A percentile compares a stretch with the other conserved stretches of the same genome.
These are phyloP conservation scores for Dentipellis sp. DNA, from an alignment of 768 basidiomycete genomes.

Conservation along the genomic window DNA sequence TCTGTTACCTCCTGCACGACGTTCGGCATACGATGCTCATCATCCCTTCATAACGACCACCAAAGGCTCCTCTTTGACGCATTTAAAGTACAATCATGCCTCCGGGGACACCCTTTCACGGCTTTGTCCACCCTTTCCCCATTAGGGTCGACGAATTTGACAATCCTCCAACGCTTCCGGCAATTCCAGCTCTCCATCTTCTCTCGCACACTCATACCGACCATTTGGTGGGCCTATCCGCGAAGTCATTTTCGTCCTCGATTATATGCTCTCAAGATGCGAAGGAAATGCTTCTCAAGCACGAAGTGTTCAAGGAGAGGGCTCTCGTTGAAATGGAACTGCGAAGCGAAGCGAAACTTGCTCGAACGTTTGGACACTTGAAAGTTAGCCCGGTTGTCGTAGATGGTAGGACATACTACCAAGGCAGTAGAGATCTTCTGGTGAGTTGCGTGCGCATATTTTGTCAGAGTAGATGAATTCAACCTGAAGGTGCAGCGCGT, in stretches of 20 bases:
- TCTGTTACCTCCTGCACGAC: too few species aligned
- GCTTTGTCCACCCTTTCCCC: conserved; percentile 65
- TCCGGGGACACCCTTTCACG: conserved; percentile 65
- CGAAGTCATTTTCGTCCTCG: conserved; percentile 61
- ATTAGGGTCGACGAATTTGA: conserved; percentile 87
- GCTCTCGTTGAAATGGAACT: conserved; percentile 44
- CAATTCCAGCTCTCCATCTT: conserved; percentile 49
- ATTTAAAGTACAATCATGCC: conserved; percentile 40
- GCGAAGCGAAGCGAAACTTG: conserved; percentile 32
- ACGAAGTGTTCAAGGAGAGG: conserved; percentile 64
- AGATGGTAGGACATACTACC: conserved; percentile 36
- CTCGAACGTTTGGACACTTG: conserved; percentile 58
- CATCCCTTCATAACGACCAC: too few species aligned
- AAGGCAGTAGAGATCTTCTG: conserved; percentile 57
- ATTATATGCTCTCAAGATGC: conserved; percentile 79
- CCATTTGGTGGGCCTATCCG: conserved; percentile 69
- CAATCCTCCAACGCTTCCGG: conserved; percentile 23
- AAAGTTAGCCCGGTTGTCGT: conserved; percentile 41
- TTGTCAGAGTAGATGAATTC: too few species aligned
- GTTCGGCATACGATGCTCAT: too few species aligned
- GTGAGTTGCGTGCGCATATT: conserved; percentile 28
- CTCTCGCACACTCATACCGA: conserved; percentile 88
- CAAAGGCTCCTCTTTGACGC: too few species aligned
- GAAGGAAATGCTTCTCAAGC: conserved; percentile 75
- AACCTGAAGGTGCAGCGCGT: conserved; percentile 32